Evolutionary conservation across 2,329 filamentous ascomycete genomes (phyloP), one percentile per base, ranked within the genome.

Genomic region (Aspergillus brunneoviolaceus): DNA sequence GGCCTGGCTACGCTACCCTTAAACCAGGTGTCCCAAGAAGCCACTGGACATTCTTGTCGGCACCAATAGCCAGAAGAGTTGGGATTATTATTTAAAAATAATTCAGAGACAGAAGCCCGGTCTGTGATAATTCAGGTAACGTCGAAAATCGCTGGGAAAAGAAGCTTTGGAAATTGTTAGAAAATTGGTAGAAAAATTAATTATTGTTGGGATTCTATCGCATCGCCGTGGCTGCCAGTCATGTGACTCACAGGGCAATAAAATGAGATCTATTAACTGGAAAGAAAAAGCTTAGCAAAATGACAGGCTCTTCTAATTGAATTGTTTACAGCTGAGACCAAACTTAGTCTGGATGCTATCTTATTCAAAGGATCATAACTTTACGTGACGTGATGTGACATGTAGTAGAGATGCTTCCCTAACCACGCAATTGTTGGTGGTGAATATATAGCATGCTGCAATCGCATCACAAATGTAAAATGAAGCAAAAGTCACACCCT

Each of bases 201-300:
- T 25, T 19, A n/a, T 39, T 4, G 33, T 4, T 53, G 51, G 21
- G 21, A 45, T 12, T 47, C 53, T 25, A 29, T 42, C 42, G 12
- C 49, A 47, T 57, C 49, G 21, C 35, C 49, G 39, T 57, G 49
- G 29, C 25, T 33, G 12, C 2, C 5, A 49, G 58, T 60, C 58
- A 60, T 57, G 58, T 60, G 58, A 60, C 39, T 48, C 33, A 55
- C 42, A 12, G 51, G 27, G 51, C 12, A 4, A n/a, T 39, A 10
- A 45, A 9, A 45, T 19, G 5, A 45, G 27, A 45, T 45, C 19
- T 16, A 45, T 45, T 16, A 2, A 45, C 3, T 10, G 23, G 21
- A 21, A 29, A 9, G 9, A 9, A 29, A 29, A 9, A 1, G 9
- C 27, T 29, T 29, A 29, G 27, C 23, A 9, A 29, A 6, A 29